Base-by-base conservation (phyloP, 805 yeast species). In the Lachancea quebecensis region DNA sequence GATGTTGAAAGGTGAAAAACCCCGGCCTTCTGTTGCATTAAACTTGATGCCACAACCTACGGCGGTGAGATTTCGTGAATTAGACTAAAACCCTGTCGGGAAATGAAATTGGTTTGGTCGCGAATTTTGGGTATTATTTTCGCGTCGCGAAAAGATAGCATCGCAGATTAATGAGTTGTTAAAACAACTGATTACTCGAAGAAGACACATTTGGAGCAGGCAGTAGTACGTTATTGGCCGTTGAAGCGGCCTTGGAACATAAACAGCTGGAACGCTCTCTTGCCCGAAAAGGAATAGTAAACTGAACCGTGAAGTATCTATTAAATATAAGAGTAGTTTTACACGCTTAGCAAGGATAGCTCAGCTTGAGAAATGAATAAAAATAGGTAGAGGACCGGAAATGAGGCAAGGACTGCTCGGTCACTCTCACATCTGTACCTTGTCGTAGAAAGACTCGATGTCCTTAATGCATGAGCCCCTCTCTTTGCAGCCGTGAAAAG, bases 401-500 rank as follows among this genome's bases (percentile, higher is more conserved):
- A 31, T n/a, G 8, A 8, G 34, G 15, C 15, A 31, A 5, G 15
- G 15, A 31, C 34, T 14, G n/a, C 15, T 31, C 34, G 15, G 8
- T 8, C 34, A 31, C 12, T 35, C 3, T 40, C 28, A 40, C 36
- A 48, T 56, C 29, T 41, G 48, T 11, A 55, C 48, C 42, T 51
- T 44, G 11, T 42, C 40, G 44, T 58, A 60, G 39, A 56, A 54
- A 27, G 50, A 32, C 11, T 45, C 46, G 35, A 65, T 55, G 33
- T 73, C 74, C 40, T 64, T 54, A 47, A 75, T 81, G 68, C 91
- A 84, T 18, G 73, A 61, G 17, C 66, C 65, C 41, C 70, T 64
- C n/a, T 52, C 58, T 18, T 66, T 69, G 65, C 90, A 83, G 35
- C 73, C 77, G 51, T 74, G 69, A 65, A 87, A 78, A 44, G 74